These are phyloP conservation scores for Rosa hybrid DNA, from an alignment of 331 rosid genomes.

Conservation along the genomic window DNA sequence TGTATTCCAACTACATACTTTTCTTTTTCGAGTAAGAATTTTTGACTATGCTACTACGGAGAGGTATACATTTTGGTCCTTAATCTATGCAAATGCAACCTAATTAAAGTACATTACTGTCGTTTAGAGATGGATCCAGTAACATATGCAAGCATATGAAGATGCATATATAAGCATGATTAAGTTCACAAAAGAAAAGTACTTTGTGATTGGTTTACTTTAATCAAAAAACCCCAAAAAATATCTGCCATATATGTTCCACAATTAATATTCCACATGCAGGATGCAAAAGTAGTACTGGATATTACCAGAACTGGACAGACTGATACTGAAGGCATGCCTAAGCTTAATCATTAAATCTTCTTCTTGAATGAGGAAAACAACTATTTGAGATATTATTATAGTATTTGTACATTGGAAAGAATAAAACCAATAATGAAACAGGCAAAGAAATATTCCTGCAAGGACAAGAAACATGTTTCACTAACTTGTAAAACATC, in stretches of 20 bases:
- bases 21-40: neutral
- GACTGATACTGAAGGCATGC: constrained; percentile 5
- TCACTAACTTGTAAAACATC: neutral
- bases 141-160: neutral
- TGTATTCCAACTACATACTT: neutral
- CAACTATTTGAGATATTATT: neutral
- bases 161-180: neutral
- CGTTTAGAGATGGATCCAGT: neutral
- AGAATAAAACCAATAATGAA: neutral
- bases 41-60: neutral
- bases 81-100: neutral
- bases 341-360: neutral
- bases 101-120: neutral
- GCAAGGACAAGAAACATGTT: constrained; percentile 8
- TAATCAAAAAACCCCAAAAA: neutral
- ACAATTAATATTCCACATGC: neutral
- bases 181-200: too few relatives aligned
- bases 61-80: neutral
- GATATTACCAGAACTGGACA: constrained; percentile 10
- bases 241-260: neutral
- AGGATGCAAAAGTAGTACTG: neutral
- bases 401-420: neutral
- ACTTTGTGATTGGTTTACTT: neutral
- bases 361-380: neutral
- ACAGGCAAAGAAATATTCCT: neutral